Base-by-base conservation (phyloP, 2,329 filamentous ascomycete genomes). In the Endothia cerciana region DNA sequence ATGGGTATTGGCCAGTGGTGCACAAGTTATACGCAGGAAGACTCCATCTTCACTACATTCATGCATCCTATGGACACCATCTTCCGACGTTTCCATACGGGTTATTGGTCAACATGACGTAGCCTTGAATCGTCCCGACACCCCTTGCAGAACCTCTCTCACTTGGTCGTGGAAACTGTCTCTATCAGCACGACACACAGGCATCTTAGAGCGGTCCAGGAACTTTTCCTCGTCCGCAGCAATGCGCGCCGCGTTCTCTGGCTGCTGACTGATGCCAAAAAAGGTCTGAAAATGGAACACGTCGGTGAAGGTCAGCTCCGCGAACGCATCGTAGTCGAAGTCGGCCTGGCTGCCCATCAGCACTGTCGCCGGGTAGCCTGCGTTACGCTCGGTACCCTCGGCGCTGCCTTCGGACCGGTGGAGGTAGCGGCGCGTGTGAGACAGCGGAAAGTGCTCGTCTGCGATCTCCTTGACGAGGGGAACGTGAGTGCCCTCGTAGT, bases 401-500 rank as follows among this genome's bases (percentile, higher is more conserved):
- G 5, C 36, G 13, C 30, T 60, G 4, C 58, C 53, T 11, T 45
- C 57, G 28, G 56, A 41, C 33, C 66, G 66, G 25, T 61, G 56
- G 43, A 73, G 56, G 59, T 73, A 73, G 22, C 68, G 66, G 17
- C 70, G 69, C 60, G 66, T 65, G 62, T 73, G 69, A 6, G 68
- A 56, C 8, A 68, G 47, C 13, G 72, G 72, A 62, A 72, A 73
- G 8, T 65, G 51, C n/a, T 70, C 65, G 56, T 71, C 71, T 8
- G 67, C 68, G 3, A 73, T 57, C 11, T 70, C 69, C 30, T 66
- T 68, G 22, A 72, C 57, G 43, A 73, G 70, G 30, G 71, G 68
- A 8, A 73, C 66, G 51, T 73, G 71, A n/a, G 65, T 67, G 65
- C 69, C 68, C 57, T 73, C 71, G 33, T 72, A 71, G 60, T 73